Evolutionary conservation across 768 basidiomycete genomes (phyloP).

Genomic region (Leucocoprinus birnbaumii): DNA sequence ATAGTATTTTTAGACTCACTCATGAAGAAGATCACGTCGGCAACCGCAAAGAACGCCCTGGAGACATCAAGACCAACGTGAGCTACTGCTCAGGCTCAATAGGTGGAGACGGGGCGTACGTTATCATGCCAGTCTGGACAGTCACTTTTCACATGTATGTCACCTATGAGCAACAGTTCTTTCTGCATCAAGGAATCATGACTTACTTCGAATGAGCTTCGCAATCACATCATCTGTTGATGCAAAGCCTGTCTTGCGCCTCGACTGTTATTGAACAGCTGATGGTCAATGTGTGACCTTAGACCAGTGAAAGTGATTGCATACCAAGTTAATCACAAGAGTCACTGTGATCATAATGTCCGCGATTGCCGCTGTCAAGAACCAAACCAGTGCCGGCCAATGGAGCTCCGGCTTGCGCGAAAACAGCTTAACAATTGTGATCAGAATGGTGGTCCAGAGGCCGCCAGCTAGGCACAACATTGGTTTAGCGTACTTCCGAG

Average conservation of each 20-base stretch:
- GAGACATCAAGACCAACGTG: not conserved
- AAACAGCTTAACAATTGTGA: slow-evolving; percentile 33
- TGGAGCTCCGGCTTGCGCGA: slow-evolving; percentile 40
- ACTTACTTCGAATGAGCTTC: slow-evolving; percentile 30
- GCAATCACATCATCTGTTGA: slow-evolving; percentile 39
- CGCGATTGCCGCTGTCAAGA: slow-evolving; percentile 37
- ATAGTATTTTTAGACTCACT: slow-evolving; percentile 24
- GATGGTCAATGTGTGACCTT: not conserved
- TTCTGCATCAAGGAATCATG: not conserved
- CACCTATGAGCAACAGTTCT: slow-evolving; percentile 2
- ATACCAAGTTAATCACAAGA: slow-evolving; percentile 35
- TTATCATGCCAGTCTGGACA: slow-evolving; percentile 41
- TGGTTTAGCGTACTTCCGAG: not conserved
- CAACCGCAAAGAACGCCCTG: slow-evolving; percentile 37
- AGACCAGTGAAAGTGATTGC: slow-evolving; percentile 1
- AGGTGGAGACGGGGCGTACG: slow-evolving; percentile 19
- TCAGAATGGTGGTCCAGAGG: slow-evolving; percentile 35
- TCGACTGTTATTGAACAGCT: too few species aligned
- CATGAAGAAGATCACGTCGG: slow-evolving; percentile 44
- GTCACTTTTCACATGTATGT: slow-evolving; percentile 30
- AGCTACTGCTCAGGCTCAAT: not conserved
- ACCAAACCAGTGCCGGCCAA: slow-evolving; percentile 41
- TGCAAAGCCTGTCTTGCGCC: slow-evolving; percentile 37
- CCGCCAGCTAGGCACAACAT: slow-evolving; percentile 29
- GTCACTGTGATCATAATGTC: slow-evolving; percentile 40